A percentile compares a stretch with the other conserved stretches of the same genome.
Evolutionary conservation across 2,329 filamentous ascomycete species (phyloP).

Genomic region (Zymoseptoria ardabiliae): DNA sequence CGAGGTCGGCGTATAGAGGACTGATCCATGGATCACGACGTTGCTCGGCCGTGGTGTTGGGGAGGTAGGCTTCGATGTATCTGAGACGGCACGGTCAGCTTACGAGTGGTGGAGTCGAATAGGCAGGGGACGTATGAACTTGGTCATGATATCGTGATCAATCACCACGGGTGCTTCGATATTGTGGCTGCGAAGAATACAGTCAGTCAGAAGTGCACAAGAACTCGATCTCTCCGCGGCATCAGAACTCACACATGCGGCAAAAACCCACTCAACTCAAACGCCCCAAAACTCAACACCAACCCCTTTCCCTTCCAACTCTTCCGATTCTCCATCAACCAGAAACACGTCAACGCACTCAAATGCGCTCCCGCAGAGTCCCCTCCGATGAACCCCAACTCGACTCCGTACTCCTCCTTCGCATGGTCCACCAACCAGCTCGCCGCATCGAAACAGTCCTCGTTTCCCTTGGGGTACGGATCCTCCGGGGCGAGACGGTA

Average conservation of each 20-base stretch:
- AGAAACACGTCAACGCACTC: constrained; percentile 39
- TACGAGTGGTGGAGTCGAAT: neutral
- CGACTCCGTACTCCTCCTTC: constrained; percentile 34
- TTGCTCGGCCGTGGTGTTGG: constrained; percentile 35
- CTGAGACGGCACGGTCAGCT: constrained; percentile 5
- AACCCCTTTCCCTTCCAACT: constrained; percentile 43
- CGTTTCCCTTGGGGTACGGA: constrained; percentile 47
- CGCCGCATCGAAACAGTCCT: constrained; percentile 53
- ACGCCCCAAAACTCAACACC: constrained; percentile 48
- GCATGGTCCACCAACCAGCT: constrained; percentile 47
- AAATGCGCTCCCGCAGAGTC: constrained; percentile 49
- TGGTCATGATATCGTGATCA: constrained; percentile 39
- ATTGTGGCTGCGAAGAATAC: constrained; percentile 24
- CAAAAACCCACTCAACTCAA: constrained; percentile 41
- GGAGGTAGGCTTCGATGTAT: constrained; percentile 42
- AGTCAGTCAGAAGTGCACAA: neutral
- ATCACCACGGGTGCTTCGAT: constrained; percentile 38
- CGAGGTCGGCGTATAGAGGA: constrained; percentile 45
- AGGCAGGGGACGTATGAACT: constrained; percentile 19
- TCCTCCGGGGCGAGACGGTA: constrained; percentile 55
- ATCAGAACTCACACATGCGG: constrained; percentile 25
- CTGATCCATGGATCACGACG: constrained; percentile 41
- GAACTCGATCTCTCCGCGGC: neutral
- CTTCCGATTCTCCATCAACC: constrained; percentile 37
- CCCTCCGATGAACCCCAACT: constrained; percentile 29